Conservation (phyloP, 2,329 filamentous ascomycete genomes). For the Diaporthe sp. region DNA sequence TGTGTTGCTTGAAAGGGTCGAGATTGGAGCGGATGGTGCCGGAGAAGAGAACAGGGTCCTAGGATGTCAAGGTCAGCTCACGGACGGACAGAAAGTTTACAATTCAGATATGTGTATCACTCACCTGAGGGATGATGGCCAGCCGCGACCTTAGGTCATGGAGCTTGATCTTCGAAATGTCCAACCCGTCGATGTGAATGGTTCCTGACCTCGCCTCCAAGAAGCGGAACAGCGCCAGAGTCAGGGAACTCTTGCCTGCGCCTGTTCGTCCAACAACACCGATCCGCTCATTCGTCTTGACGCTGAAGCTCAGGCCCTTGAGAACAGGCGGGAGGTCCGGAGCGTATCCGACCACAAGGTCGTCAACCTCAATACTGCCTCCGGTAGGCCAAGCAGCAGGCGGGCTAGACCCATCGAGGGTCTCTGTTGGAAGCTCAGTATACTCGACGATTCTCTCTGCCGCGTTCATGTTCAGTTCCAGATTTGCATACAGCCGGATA, state of each 20-base stretch:
- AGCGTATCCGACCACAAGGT: slow-evolving; percentile 80
- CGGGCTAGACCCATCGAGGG: slow-evolving; percentile 69
- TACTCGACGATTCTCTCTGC: slow-evolving; percentile 84
- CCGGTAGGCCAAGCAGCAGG: slow-evolving; percentile 82
- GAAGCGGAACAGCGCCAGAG: slow-evolving; percentile 83
- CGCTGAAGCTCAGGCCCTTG: slow-evolving; percentile 75
- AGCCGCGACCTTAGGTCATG: slow-evolving; percentile 79
- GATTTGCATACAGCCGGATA: slow-evolving; percentile 75
- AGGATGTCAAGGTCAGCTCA: neutral
- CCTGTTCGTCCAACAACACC: slow-evolving; percentile 85
- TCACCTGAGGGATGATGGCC: slow-evolving; percentile 77
- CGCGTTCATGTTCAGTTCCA: slow-evolving; percentile 85
- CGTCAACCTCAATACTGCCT: slow-evolving; percentile 78
- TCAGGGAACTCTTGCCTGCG: slow-evolving; percentile 82
- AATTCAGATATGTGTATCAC: neutral
- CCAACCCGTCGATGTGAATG: slow-evolving; percentile 79
- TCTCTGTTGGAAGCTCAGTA: slow-evolving; percentile 75
- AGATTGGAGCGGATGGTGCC: slow-evolving; percentile 83
- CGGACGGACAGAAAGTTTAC: neutral
- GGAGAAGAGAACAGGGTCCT: slow-evolving; percentile 85
- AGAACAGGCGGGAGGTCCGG: slow-evolving; percentile 78
- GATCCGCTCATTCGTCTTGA: slow-evolving; percentile 76
- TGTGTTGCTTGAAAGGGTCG: slow-evolving; percentile 80
- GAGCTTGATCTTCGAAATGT: slow-evolving; percentile 79
- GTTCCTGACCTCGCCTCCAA: slow-evolving; percentile 75